Percentiles rank a stretch among this genome's conserved stretches.
Evolutionary conservation across 108 stramenopile genomes (phyloP).

Genomic region (Hondaea fermentalgiana): DNA sequence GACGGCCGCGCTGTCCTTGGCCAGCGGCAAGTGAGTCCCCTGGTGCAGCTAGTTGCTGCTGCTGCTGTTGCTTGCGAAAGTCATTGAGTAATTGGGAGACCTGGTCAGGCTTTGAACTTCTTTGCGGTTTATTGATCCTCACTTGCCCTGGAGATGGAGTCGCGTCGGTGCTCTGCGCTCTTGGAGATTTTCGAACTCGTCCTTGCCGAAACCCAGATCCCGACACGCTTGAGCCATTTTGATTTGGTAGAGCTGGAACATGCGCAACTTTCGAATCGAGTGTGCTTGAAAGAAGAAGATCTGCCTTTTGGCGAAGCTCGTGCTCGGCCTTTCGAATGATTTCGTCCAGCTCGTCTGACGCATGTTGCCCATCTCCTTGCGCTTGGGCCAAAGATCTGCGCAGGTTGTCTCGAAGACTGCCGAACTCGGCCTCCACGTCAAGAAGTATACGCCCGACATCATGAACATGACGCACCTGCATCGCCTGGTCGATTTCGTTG

Average conservation of each 20-base stretch:
- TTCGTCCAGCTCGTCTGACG: background rate
- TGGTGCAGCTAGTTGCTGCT: background rate
- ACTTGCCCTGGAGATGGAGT: background rate
- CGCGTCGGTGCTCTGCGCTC: background rate
- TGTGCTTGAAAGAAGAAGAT: background rate
- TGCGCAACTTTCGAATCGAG: background rate
- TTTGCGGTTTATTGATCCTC: background rate
- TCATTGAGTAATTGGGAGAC: background rate
- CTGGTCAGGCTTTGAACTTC: background rate
- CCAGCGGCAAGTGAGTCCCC: background rate
- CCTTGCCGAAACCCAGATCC: background rate
- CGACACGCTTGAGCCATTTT: background rate
- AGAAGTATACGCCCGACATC: slow-evolving; percentile 2
- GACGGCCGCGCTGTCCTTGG: background rate
- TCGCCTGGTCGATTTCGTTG: background rate
- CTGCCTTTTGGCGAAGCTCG: slow-evolving; percentile 11
- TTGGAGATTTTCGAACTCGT: background rate
- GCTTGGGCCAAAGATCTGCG: background rate
- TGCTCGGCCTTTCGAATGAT: background rate
- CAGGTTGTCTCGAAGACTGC: background rate
- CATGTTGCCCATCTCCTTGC: background rate
- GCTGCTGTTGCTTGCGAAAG: background rate
- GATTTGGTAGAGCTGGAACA: background rate
- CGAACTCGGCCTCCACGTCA: background rate
- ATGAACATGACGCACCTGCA: background rate